Percentiles rank a stretch among this genome's conserved stretches.
These are phyloP conservation scores for Yarrowia sp. DNA, from an alignment of 805 yeast genomes.

Conservation along the genomic window DNA sequence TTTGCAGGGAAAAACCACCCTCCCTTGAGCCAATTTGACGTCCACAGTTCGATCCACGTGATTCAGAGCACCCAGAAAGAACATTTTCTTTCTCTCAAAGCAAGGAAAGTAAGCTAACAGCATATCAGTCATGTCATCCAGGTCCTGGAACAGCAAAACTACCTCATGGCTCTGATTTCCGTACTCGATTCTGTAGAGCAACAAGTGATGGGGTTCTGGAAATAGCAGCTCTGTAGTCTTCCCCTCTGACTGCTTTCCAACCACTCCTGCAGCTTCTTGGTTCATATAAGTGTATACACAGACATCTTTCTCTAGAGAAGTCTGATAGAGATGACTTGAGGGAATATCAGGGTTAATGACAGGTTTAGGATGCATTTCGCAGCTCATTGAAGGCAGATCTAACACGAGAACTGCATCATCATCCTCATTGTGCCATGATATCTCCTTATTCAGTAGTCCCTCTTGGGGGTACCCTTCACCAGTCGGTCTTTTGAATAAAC, in stretches of 20 bases:
- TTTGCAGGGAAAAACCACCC: constrained; percentile 4
- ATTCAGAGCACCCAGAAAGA: constrained; percentile 15
- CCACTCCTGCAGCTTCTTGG: not conserved
- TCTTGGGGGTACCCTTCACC: not conserved
- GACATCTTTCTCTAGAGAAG: not conserved
- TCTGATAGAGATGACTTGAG: not conserved
- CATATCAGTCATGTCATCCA: not conserved
- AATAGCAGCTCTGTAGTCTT: not conserved
- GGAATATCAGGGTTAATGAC: not conserved
- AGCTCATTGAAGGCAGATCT: not conserved
- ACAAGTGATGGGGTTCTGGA: not conserved
- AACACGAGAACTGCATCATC: not conserved
- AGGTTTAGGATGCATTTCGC: not conserved
- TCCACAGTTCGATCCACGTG: constrained; percentile 29
- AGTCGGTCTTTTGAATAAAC: not conserved
- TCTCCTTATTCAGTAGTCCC: constrained; percentile 11
- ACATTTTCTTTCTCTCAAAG: constrained; percentile 2
- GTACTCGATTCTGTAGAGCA: constrained; percentile 20
- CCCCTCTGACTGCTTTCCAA: not conserved
- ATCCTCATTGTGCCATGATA: constrained; percentile 7
- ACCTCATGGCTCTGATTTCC: constrained; percentile 9
- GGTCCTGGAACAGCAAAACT: constrained; percentile 3
- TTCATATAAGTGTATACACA: constrained; percentile 3
- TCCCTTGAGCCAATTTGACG: constrained; percentile 8
- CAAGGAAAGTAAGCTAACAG: constrained; percentile 24